Evolutionary conservation across 2,329 filamentous ascomycete species (phyloP).

Genomic region (Karstenula rhodostoma): DNA sequence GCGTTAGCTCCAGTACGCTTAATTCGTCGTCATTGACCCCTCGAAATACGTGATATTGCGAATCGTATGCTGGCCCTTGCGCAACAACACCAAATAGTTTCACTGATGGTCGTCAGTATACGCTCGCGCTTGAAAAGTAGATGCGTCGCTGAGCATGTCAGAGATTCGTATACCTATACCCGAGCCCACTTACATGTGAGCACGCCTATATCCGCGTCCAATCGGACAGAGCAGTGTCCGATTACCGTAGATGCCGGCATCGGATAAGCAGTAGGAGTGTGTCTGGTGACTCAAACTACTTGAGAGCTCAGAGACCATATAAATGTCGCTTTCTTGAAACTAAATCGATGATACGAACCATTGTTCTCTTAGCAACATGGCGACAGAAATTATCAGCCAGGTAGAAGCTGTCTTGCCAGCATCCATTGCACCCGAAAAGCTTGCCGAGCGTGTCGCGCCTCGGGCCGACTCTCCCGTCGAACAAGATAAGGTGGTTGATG

Average conservation of each 20-base stretch:
- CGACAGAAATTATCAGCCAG: constrained; percentile 4
- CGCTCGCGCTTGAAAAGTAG: not conserved
- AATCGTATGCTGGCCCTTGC: constrained; percentile 7
- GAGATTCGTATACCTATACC: not conserved
- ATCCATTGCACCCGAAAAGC: not conserved
- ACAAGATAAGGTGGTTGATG: not conserved
- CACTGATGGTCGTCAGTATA: not conserved
- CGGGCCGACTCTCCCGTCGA: constrained; percentile 6
- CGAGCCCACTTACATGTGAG: not conserved
- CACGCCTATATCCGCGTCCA: not conserved
- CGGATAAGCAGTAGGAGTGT: not conserved
- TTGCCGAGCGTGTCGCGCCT: not conserved
- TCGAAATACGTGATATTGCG: constrained; percentile 10
- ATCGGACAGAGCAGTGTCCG: not conserved
- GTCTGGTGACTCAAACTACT: not conserved
- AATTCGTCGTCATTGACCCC: constrained; percentile 9
- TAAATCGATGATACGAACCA: not conserved
- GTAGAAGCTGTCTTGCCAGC: not conserved
- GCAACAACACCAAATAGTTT: not conserved
- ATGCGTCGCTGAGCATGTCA: not conserved
- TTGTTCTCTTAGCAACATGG: not conserved
- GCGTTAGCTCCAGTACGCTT: not conserved
- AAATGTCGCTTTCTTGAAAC: not conserved
- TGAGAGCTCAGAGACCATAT: not conserved
- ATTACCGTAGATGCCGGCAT: not conserved